These are phyloP conservation scores for Aureobasidium namibiae DNA, from an alignment of 2,329 filamentous ascomycete genomes.

Conservation along the genomic window DNA sequence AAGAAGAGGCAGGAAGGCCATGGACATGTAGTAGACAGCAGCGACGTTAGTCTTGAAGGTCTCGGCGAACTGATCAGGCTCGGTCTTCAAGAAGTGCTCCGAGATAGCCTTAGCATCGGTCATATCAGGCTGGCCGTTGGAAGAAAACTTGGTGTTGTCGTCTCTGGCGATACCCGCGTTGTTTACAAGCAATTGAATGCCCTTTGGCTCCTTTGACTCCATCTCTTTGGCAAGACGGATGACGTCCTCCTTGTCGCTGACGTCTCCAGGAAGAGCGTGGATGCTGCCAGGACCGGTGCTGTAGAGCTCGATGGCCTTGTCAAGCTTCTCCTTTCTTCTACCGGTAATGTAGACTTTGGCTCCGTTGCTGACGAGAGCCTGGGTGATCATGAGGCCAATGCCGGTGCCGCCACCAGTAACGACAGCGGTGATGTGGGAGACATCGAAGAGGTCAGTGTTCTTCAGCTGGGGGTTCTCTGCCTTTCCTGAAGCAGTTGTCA, in stretches of 20 bases:
- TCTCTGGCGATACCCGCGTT: constrained; percentile 47
- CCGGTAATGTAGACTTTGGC: constrained; percentile 42
- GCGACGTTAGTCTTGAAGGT: constrained; percentile 47
- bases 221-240: constrained; percentile 34
- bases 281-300: constrained; percentile 35
- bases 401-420: constrained; percentile 40
- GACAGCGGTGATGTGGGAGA: constrained; percentile 37
- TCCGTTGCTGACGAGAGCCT: constrained; percentile 28
- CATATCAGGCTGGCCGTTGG: constrained; percentile 42
- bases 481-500: constrained; percentile 15
- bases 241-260: constrained; percentile 44
- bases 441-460: constrained; percentile 36
- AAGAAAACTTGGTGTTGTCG: constrained; percentile 41
- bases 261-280: constrained; percentile 35
- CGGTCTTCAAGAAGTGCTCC: constrained; percentile 42
- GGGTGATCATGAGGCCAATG: constrained; percentile 32
- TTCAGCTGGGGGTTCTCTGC: constrained; percentile 32
- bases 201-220: constrained; percentile 39
- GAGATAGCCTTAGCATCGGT: constrained; percentile 40
- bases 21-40: constrained; percentile 45
- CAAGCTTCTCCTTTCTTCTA: constrained; percentile 35
- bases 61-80: constrained; percentile 39
- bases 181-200: constrained; percentile 48
- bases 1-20: constrained; percentile 47
- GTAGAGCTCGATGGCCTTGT: constrained; percentile 40